Evolutionary conservation across 192 early-diverging fungal species (phyloP).

Genomic region (Bifiguratus adelaidae): DNA sequence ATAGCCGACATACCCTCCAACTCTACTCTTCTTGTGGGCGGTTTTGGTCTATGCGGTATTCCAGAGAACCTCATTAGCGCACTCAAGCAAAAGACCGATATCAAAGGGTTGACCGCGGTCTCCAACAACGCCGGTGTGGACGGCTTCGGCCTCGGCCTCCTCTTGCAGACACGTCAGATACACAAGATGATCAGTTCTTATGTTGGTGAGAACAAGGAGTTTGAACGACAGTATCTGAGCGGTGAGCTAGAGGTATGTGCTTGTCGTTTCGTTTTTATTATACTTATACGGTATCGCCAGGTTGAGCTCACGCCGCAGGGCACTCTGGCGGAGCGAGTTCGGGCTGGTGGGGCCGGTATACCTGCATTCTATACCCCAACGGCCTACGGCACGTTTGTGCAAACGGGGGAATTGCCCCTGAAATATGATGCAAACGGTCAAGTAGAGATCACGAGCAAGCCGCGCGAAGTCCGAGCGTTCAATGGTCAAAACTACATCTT

Average conservation of each 20-base stretch:
- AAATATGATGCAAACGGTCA: slow-evolving; percentile 50
- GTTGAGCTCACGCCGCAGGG: slow-evolving; percentile 72
- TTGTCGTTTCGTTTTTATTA: not conserved
- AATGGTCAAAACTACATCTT: slow-evolving; percentile 60
- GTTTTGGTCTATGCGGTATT: slow-evolving; percentile 71
- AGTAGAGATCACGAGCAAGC: slow-evolving; percentile 40
- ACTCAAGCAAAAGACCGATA: slow-evolving; percentile 39
- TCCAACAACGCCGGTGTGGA: slow-evolving; percentile 72
- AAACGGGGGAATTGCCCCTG: slow-evolving; percentile 64
- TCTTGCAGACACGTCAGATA: slow-evolving; percentile 61
- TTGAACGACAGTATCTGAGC: slow-evolving; percentile 65
- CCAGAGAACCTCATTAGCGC: slow-evolving; percentile 68
- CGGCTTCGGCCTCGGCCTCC: slow-evolving; percentile 58
- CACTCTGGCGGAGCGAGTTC: slow-evolving; percentile 65
- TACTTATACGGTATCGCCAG: not conserved
- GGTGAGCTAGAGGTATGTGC: slow-evolving; percentile 54
- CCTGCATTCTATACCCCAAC: slow-evolving; percentile 65
- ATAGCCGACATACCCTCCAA: slow-evolving; percentile 45
- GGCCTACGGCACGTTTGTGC: slow-evolving; percentile 57
- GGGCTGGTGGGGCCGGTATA: slow-evolving; percentile 68
- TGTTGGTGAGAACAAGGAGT: slow-evolving; percentile 75
- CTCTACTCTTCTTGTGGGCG: slow-evolving; percentile 55
- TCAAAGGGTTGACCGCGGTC: slow-evolving; percentile 60
- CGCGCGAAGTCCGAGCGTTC: slow-evolving; percentile 53
- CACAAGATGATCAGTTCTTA: slow-evolving; percentile 72